Evolutionary conservation across 2,329 filamentous ascomycete genomes (phyloP), one percentile per base, ranked within the genome.

Genomic region (Apiospora hydei): DNA sequence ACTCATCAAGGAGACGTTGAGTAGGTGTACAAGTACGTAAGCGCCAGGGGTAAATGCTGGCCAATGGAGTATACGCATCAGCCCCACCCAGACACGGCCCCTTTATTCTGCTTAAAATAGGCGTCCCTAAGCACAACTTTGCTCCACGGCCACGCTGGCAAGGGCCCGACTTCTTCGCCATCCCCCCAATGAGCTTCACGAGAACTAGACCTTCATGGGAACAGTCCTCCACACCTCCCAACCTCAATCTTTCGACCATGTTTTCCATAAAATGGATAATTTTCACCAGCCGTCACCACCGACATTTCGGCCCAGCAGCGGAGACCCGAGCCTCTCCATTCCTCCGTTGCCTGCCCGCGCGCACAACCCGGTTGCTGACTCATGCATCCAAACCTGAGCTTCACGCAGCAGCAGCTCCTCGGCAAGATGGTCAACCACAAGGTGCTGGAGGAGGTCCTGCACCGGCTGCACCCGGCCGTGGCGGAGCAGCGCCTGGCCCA

Each of bases 131-230:
- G 53, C 30, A 38, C 30, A 8, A 18, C 7, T 18, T 61, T 61
- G 10, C 51, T 57, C 51, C 51, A 57, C 51, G 51, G 26, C 51
- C 51, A 57, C 51, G 51, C 51, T 57, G 51, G 51, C 51, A 57
- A 46, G 13, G 51, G 51, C 51, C 51, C 26, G n/a, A 57, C 51
- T 57, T 18, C 24, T 30, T 34, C 51, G 14, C 5, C 5, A 14
- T 34, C 30, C 30, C 53, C 34, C 53, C 53, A 61, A 61, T 61
- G 26, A 61, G 53, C 53, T 61, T 61, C 53, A 34, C 53, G 30
- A 21, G 18, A 30, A 8, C 26, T 34, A n/a, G 21, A 10, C 46
- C 46, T 49, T 49, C 46, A 21, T 61, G 34, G 30, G 53, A 34
- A 61, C 21, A 6, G 38, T 61, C 53, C 30, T 61, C 53, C 34